These are phyloP conservation scores for Kurtzmaniella quercitrusa DNA, from an alignment of 1,139 yeast species.

Conservation along the genomic window DNA sequence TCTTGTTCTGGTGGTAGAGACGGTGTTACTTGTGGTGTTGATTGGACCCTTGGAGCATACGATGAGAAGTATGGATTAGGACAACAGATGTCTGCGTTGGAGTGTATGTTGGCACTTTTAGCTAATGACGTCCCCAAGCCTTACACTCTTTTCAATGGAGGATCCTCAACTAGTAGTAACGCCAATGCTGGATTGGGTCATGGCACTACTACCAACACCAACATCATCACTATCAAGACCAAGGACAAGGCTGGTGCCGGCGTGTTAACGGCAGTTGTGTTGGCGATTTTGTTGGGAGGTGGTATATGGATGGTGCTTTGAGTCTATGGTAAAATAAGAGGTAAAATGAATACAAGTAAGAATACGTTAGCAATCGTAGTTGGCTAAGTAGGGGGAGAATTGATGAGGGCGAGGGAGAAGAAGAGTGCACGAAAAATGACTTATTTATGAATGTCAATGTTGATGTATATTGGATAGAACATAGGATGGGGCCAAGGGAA, in stretches of 20 bases:
- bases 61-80: constrained; percentile 73
- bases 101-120: constrained; percentile 45
- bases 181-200: constrained; percentile 43
- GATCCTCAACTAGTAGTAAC: constrained; percentile 36
- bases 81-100: constrained; percentile 75
- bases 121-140: constrained; percentile 23
- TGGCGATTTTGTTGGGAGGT: constrained; percentile 34
- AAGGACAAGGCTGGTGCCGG: constrained; percentile 50
- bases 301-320: constrained; percentile 43
- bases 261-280: constrained; percentile 39
- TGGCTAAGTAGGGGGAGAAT: too few relatives aligned
- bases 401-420: too few relatives aligned
- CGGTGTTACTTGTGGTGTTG: constrained; percentile 72
- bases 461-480: too few relatives aligned
- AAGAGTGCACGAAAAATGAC: too few relatives aligned
- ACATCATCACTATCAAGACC: constrained; percentile 25
- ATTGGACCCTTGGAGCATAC: constrained; percentile 56
- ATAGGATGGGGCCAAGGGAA: too few relatives aligned
- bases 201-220: constrained; percentile 22
- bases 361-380: too few relatives aligned
- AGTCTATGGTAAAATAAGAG: too few relatives aligned
- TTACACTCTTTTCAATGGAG: constrained; percentile 41
- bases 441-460: too few relatives aligned
- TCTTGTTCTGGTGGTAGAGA: constrained; percentile 73
- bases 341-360: too few relatives aligned